Evolutionary conservation across 441 rosid genomes (phyloP).

Genomic region (Geranium incanum): DNA sequence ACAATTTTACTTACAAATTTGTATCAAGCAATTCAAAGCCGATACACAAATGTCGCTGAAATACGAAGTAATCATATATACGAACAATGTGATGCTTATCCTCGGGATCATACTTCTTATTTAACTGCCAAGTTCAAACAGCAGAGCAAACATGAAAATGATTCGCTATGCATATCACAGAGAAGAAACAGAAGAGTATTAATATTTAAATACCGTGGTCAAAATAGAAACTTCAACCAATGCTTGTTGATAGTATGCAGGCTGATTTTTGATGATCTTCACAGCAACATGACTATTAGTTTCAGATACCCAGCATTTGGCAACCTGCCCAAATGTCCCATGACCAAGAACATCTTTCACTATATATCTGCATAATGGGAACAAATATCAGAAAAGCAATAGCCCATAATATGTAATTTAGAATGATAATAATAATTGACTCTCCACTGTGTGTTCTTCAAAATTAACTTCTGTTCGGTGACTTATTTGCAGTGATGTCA

Average conservation of each 20-base stretch:
- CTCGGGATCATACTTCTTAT: constrained; percentile 96
- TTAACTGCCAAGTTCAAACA: constrained; percentile 54
- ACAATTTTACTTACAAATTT: constrained; percentile 69
- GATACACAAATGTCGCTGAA: constrained; percentile 88
- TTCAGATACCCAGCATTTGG: constrained; percentile 90
- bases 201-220: constrained; percentile 52
- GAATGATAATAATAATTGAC: not conserved
- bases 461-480: not conserved
- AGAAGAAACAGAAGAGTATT: constrained; percentile 17
- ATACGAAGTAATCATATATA: constrained; percentile 82
- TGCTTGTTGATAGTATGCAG: constrained; percentile 98
- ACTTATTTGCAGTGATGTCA: not conserved
- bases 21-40: constrained; percentile 95
- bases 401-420: constrained; percentile 4
- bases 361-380: constrained; percentile 55
- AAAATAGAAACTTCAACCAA: constrained; percentile 97
- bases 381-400: not conserved
- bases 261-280: constrained; percentile 94
- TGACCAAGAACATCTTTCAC: constrained; percentile 99
- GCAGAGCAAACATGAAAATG: constrained; percentile 22
- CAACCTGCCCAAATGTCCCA: constrained; percentile 99
- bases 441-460: not conserved
- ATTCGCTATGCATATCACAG: constrained; percentile 19
- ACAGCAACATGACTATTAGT: constrained; percentile 73
- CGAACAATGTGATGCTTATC: constrained; percentile 99